These are phyloP conservation scores for Mycena alexandri DNA, from an alignment of 768 basidiomycete genomes.

Conservation along the genomic window DNA sequence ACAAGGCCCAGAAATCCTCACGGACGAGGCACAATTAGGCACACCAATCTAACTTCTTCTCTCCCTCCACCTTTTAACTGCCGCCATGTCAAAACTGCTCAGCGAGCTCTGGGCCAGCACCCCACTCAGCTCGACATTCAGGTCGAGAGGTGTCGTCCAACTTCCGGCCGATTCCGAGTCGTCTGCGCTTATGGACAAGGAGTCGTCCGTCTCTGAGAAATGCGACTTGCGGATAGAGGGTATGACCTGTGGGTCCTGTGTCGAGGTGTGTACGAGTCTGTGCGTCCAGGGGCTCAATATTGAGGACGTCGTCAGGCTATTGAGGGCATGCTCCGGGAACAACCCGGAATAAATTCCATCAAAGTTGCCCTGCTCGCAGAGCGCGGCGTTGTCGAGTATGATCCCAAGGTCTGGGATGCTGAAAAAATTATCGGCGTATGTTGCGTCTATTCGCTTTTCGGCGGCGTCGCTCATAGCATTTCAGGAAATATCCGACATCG, in stretches of 20 bases:
- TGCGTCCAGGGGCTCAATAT: neutral
- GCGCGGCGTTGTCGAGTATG: conserved; percentile 91
- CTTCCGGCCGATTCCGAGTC: conserved; percentile 35
- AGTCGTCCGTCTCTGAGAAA: conserved; percentile 53
- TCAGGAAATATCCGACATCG: conserved; percentile 93
- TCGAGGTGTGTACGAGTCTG: conserved; percentile 69
- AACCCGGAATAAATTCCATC: conserved; percentile 90
- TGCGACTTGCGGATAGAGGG: conserved; percentile 89
- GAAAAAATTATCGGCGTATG: conserved; percentile 84
- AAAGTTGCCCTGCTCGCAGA: conserved; percentile 99
- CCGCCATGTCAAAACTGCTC: conserved; percentile 38
- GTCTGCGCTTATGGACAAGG: conserved; percentile 28
- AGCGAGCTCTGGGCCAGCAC: conserved; percentile 38
- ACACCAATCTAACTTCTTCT: neutral
- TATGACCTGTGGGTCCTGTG: conserved; percentile 92
- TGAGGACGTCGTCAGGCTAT: conserved; percentile 68
- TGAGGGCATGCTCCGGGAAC: conserved; percentile 83
- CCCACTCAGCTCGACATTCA: conserved; percentile 36
- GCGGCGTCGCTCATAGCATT: conserved; percentile 15
- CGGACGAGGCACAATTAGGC: conserved; percentile 12
- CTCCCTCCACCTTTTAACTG: conserved; percentile 9
- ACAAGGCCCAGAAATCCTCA: neutral
- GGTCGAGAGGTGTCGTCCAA: conserved; percentile 38
- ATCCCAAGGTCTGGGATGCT: conserved; percentile 82
- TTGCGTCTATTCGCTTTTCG: conserved; percentile 28